phyloP scores from a whole-genome alignment of 148 eudicot genomes.

The Persicaria tinctoria region DNA sequence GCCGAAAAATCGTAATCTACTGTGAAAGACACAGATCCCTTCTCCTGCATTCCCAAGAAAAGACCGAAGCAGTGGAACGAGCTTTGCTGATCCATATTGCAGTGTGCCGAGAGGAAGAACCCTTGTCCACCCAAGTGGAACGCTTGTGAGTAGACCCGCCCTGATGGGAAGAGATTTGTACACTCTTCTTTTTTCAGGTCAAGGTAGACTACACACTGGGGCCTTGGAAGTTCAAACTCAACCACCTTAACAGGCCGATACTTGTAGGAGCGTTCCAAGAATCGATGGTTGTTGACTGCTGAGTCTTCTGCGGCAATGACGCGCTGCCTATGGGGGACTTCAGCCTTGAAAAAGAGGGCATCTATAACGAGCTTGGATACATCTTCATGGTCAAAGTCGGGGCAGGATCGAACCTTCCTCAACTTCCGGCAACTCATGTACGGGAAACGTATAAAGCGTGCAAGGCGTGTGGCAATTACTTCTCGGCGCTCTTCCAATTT shows the following conservation, averaged over 20 bases:
- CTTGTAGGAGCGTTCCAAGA: constrained; percentile 72
- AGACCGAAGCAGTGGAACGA: constrained; percentile 79
- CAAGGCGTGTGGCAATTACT: constrained; percentile 61
- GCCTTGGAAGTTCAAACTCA: constrained; percentile 76
- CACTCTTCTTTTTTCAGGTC: constrained; percentile 79
- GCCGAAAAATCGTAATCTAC: constrained; percentile 91
- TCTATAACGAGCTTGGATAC: constrained; percentile 75
- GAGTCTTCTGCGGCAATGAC: constrained; percentile 51
- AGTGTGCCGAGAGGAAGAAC: constrained; percentile 83
- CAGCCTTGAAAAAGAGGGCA: constrained; percentile 82
- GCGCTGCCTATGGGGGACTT: constrained; percentile 83
- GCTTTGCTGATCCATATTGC: constrained; percentile 93
- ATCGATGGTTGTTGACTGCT: constrained; percentile 43
- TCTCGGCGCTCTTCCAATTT: constrained; percentile 73
- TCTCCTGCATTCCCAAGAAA: constrained; percentile 90
- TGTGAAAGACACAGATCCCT: constrained; percentile 74
- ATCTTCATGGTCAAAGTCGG: constrained; percentile 75
- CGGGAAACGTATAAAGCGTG: constrained; percentile 72
- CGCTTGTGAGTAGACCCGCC: constrained; percentile 86
- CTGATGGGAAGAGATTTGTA: constrained; percentile 61
- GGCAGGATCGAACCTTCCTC: constrained; percentile 64
- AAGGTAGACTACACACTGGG: constrained; percentile 85
- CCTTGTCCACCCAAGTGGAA: constrained; percentile 94
- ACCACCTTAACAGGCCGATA: constrained; percentile 81
- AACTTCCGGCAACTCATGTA: constrained; percentile 81